A percentile compares a stretch with the other conserved stretches of the same genome.
Evolutionary conservation across 257 asterid genomes (phyloP).

Genomic region (Solanum sitiens): DNA sequence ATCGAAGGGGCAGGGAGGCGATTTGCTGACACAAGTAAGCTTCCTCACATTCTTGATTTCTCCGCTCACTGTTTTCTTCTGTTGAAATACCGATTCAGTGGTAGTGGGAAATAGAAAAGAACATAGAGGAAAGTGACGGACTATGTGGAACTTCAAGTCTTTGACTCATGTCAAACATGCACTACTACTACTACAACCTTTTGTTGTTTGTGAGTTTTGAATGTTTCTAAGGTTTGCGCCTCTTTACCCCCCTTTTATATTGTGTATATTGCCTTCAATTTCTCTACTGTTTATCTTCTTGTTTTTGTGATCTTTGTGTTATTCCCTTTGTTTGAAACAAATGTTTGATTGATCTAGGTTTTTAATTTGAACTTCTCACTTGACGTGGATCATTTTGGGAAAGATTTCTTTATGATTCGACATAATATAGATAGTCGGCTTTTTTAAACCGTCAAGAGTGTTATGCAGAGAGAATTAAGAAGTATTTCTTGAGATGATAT

Average conservation of each 20-base stretch:
- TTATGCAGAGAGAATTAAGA: neutral
- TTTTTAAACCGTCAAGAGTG: neutral
- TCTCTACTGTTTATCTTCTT: neutral
- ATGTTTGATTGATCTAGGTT: neutral
- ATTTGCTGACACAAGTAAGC: neutral
- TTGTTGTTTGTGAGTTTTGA: neutral
- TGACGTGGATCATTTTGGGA: neutral
- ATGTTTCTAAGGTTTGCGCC: neutral
- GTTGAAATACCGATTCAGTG: neutral
- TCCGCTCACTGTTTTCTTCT: neutral
- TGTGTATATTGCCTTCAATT: neutral
- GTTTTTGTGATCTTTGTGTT: neutral
- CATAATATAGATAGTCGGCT: neutral
- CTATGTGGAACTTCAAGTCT: neutral
- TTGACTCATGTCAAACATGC: conserved; percentile 3
- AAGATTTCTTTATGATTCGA: neutral
- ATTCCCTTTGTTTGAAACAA: neutral
- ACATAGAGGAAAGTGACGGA: neutral
- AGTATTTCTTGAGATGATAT: neutral
- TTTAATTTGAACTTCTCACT: neutral
- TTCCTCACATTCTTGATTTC: neutral
- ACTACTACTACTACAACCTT: neutral
- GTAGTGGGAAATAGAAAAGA: neutral
- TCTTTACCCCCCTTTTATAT: neutral
- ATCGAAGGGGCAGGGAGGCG: neutral